Evolutionary conservation across 228 moss, liverwort and hornwort species (phyloP), one percentile per base, ranked within the genome.

Genomic region (Sphagnum magellanicum): DNA sequence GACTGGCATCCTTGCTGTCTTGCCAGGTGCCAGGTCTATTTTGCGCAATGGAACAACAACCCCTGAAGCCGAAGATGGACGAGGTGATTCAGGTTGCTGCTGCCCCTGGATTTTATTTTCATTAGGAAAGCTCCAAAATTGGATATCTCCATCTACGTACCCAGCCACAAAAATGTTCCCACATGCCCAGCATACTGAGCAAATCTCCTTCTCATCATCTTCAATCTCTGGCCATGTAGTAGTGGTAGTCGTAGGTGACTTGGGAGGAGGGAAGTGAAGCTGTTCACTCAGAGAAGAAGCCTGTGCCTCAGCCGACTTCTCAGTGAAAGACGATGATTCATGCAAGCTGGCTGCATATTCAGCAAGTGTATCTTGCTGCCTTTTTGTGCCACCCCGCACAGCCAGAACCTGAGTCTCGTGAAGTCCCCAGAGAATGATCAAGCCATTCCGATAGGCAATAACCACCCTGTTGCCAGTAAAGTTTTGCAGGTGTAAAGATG

Each of bases 191-290:
- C 91, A 92, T 47, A 89, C 73, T 72, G 82, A 84, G 79, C 96
- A 92, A 48, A 96, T 91, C 75, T 96, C 92, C 68, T 89, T 92
- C 53, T 86, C 86, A 60, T 96, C 92, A 75, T 91, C 92, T 12
- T 90, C 95, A 50, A 92, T 88, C 57, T 86, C 79, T 6, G 75
- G 73, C 60, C 64, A 55, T 16, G 76, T 73, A 51, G 70, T 46
- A 77, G 77, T 74, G 3, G 32, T 32, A 32, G 32, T 32, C 49
- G 75, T 74, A 52, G 89, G 73, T 15, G 50, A 59, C 32, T 32
- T 32, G 32, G 32, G 32, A 59, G 73, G 6, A 62, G 82, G 73
- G 65, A 80, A 72, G 65, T 83, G 77, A 79, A 88, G 88, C 62
- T 80, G 83, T 76, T 88, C 92, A 74, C 83, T 88, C 48, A 90